Evolutionary conservation across 768 basidiomycete genomes (phyloP).

Genomic region (Gautieria morchelliformis): DNA sequence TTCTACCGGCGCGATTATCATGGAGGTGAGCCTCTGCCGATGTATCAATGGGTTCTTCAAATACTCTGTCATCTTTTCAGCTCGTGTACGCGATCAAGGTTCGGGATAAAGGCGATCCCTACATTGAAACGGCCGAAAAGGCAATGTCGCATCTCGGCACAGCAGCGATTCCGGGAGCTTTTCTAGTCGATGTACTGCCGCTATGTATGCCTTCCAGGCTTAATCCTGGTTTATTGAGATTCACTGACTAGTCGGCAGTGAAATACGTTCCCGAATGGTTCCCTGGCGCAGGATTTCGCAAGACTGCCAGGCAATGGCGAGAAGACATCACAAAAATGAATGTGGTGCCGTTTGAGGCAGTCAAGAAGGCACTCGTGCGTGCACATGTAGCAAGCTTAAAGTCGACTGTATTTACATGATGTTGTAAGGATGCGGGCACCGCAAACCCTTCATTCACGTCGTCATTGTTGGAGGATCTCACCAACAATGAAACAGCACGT

Average conservation of each 20-base stretch:
- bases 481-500: neutral
- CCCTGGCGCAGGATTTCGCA: slow-evolving; percentile 19
- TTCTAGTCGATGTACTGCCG: slow-evolving; percentile 22
- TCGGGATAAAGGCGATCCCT: slow-evolving; percentile 25
- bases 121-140: slow-evolving; percentile 22
- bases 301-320: slow-evolving; percentile 30
- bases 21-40: neutral
- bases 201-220: neutral
- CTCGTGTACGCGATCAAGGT: slow-evolving; percentile 33
- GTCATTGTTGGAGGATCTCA: neutral
- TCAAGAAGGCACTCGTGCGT: slow-evolving; percentile 30
- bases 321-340: slow-evolving; percentile 38
- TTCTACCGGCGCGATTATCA: slow-evolving; percentile 1
- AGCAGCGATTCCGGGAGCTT: slow-evolving; percentile 21
- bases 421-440: slow-evolving; percentile 14
- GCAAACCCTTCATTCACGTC: slow-evolving; percentile 18
- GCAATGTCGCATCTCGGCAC: slow-evolving; percentile 19
- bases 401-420: neutral
- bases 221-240: neutral
- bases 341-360: slow-evolving; percentile 33
- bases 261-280: slow-evolving; percentile 18
- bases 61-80: neutral
- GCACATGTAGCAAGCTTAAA: neutral
- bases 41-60: no score
- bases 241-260: slow-evolving; percentile 8